Base-by-base conservation (phyloP, 768 basidiomycete genomes). In the Polyporus arcularius region DNA sequence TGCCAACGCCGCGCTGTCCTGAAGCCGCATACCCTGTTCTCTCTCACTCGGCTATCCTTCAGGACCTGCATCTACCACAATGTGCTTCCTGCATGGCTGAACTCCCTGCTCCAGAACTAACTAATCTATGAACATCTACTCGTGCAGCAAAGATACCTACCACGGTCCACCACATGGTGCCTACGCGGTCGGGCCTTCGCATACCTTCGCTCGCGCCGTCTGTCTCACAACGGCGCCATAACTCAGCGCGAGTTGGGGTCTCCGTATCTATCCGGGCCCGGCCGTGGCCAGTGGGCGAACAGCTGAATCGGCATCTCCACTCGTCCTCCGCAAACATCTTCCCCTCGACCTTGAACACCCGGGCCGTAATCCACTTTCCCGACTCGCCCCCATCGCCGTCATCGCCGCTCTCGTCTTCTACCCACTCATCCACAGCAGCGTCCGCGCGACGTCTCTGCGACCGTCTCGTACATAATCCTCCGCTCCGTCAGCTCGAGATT, bases 231-330 rank as follows among this genome's bases (percentile, higher is more conserved):
- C 18, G 9, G 14, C 49, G 10, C 31, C 45, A 18, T 67, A 65
- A 40, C 58, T 61, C 8, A 80, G 71, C 9, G 67, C 70, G 62
- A 77, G 82, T 41, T 80, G 75, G 56, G 72, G 69, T 4, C 78
- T 80, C 40, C 78, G 73, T n/a, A 75, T 53, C 77, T 79, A 81
- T 4, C 74, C 76, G 2, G 80, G 80, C 7, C 70, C 72, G 21
- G 21, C 45, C 69, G 70, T 21, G 74, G 67, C 45, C 82, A 73
- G 60, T 79, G 64, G 48, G 73, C 72, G 40, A 70, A 60, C 40
- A 68, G 66, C 57, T 70, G 63, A 68, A 69, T 69, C 69, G 70
- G 51, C 62, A 55, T 49, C 72, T 65, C 51, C 70, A 70, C 45
- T 65, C 68, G 4, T 62, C 70, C 64, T 72, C 71, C 4, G 43